These are phyloP conservation scores for Phialemoniopsis sp. DNA, from an alignment of 2,329 filamentous ascomycete species.

Conservation along the genomic window DNA sequence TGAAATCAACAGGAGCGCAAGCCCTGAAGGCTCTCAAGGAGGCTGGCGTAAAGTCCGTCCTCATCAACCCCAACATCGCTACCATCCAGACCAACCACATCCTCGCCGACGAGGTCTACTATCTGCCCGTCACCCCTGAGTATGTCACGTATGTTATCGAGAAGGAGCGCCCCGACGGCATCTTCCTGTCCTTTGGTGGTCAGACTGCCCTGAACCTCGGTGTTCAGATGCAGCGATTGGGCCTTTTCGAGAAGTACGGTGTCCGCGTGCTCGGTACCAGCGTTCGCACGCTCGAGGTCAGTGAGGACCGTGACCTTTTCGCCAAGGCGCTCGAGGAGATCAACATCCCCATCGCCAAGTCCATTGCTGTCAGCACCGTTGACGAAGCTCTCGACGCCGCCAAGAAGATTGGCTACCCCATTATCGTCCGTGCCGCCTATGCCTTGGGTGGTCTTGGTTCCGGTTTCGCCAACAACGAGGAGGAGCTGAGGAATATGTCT, in stretches of 20 bases:
- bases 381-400: constrained; percentile 91
- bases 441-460: constrained; percentile 94
- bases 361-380: constrained; percentile 84
- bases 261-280: constrained; percentile 95
- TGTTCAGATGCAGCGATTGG: constrained; percentile 95
- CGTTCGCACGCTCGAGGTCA: constrained; percentile 88
- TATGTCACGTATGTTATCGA: constrained; percentile 98
- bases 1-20: constrained; percentile 67
- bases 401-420: constrained; percentile 85
- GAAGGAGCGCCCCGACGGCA: constrained; percentile 90
- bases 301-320: constrained; percentile 94
- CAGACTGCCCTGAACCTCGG: constrained; percentile 96
- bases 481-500: constrained; percentile 93
- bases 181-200: constrained; percentile 95
- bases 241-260: constrained; percentile 90
- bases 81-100: constrained; percentile 97
- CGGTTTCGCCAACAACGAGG: constrained; percentile 89
- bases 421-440: constrained; percentile 96
- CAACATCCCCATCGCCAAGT: constrained; percentile 94
- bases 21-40: constrained; percentile 96
- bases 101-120: constrained; percentile 96
- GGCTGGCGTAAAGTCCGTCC: constrained; percentile 83
- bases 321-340: constrained; percentile 95
- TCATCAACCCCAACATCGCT: constrained; percentile 97
- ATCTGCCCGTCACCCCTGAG: constrained; percentile 94